Evolutionary conservation across 2,329 filamentous ascomycete species (phyloP).

Genomic region (Aphanocladium album): DNA sequence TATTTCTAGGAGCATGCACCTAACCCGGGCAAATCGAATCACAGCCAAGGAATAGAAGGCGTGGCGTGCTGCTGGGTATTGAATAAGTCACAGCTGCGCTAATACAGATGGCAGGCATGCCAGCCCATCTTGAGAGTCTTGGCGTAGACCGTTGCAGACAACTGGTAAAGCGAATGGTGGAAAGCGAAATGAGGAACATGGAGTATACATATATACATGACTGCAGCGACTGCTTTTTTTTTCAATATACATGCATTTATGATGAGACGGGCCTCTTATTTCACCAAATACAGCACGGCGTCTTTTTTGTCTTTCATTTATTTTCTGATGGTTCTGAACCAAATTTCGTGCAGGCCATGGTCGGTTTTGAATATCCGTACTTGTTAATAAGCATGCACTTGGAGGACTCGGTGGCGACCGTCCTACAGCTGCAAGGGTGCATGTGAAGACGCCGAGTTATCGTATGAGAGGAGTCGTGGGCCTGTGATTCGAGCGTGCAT

Average conservation of each 20-base stretch:
- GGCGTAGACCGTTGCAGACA: not conserved
- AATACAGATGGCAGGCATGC: not conserved
- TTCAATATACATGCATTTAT: not conserved
- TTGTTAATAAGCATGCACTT: no score
- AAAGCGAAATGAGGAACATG: not conserved
- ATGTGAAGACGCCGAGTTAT: no score
- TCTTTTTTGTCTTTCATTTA: not conserved
- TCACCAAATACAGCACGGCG: not conserved
- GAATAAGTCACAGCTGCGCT: not conserved
- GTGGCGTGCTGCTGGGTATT: not conserved
- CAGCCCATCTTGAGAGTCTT: not conserved
- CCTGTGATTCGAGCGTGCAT: no score
- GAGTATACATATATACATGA: slow-evolving; percentile 2
- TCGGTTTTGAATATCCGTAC: no score
- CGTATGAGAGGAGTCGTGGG: no score
- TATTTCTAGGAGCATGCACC: not conserved
- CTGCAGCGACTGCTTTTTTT: slow-evolving; percentile 3
- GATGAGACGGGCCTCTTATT: not conserved
- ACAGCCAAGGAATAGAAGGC: not conserved
- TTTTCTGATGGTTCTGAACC: not conserved
- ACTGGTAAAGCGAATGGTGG: not conserved
- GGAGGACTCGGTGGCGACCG: no score
- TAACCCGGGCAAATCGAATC: not conserved
- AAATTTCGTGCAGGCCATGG: no score
- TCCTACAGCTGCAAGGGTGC: no score